Base-by-base conservation (phyloP, 768 basidiomycete genomes). In the Auriscalpium orientale region DNA sequence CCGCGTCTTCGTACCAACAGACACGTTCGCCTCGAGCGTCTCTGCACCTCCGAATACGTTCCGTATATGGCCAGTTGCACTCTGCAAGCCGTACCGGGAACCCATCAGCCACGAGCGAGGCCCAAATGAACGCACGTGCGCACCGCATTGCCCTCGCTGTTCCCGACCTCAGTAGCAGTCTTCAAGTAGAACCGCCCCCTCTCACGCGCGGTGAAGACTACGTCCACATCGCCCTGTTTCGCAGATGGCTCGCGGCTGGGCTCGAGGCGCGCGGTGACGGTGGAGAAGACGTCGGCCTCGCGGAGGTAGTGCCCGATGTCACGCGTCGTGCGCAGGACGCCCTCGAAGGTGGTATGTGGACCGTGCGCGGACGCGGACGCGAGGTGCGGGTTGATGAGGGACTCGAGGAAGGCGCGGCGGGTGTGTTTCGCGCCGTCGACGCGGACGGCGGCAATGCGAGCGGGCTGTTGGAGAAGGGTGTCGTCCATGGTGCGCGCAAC, bases 1-100 rank as follows among this genome's bases (percentile, higher is more conserved):
- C 55, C 84, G 82, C 0, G 94, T 98, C 65, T 88, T 87, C 2
- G 95, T 95, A 0, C 95, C 95, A 16, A 87, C 75, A 1, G 94
- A 82, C 11, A 90, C 68, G 52, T 89, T 88, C 13, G 87, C 91
- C 64, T 91, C 87, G 50, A 98, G 75, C 0, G 82, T 81, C 70
- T 99, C 95, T 15, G 88, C 95, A 8, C 92, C 89, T 22, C 95
- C 95, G 62, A 98, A 88, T 5, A 88, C 80, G 69, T 98, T 98
- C 13, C 89, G 79, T 43, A 98, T 71, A 51, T 88, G 83, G 8
- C 82, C 92, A 6, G 87, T 90, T 43, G 87, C 80, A 54, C 85
- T 88, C 93, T 87, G 58, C 0, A 9, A 1, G 11, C 37, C 40
- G 33, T 36, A 16, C 22, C 22, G 28, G 37, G 51, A 49, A 54